These are phyloP conservation scores for Platanthera zijinensis DNA, from an alignment of 106 monocot species.

Conservation along the genomic window DNA sequence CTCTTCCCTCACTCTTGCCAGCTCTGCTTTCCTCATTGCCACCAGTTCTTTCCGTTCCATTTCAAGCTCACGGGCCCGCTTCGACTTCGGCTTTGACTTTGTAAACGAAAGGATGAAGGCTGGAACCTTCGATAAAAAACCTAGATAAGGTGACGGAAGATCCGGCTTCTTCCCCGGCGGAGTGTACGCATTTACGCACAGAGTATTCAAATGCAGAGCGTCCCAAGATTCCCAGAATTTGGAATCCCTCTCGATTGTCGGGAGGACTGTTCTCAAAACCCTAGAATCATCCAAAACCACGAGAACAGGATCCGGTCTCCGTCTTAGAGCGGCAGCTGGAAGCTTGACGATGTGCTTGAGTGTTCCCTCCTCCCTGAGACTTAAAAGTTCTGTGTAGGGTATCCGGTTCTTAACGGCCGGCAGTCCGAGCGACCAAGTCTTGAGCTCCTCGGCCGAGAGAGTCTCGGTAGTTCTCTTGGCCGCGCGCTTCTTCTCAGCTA, in stretches of 20 bases:
- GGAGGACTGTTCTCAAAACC: conserved; percentile 55
- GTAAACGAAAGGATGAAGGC: conserved; percentile 12
- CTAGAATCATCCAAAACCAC: conserved; percentile 63
- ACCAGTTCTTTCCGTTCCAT: conserved; percentile 42
- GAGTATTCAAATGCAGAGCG: conserved; percentile 29
- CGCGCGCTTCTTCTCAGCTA: conserved; percentile 35
- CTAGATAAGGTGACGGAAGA: conserved; percentile 46
- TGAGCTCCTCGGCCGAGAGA: conserved; percentile 56
- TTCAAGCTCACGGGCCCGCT: conserved; percentile 54
- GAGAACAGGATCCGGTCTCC: conserved; percentile 49
- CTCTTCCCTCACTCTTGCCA: conserved; percentile 41
- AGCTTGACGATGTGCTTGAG: conserved; percentile 72
- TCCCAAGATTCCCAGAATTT: conserved; percentile 75
- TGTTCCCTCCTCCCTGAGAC: conserved; percentile 31
- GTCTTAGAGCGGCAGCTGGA: conserved; percentile 25
- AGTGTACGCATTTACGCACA: conserved; percentile 71
- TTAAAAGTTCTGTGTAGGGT: conserved; percentile 57
- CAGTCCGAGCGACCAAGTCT: conserved; percentile 48
- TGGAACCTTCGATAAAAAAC: conserved; percentile 28
- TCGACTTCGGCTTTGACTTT: conserved; percentile 47
- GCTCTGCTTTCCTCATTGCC: conserved; percentile 34
- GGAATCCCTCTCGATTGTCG: conserved; percentile 42
- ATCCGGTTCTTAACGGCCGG: conserved; percentile 54
- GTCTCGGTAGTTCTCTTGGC: conserved; percentile 30
- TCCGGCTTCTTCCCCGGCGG: conserved; percentile 64